A percentile compares a stretch with the other conserved stretches of the same genome.
Evolutionary conservation across 73 alveolate species (phyloP).

Genomic region (Tetrahymena borealis): DNA sequence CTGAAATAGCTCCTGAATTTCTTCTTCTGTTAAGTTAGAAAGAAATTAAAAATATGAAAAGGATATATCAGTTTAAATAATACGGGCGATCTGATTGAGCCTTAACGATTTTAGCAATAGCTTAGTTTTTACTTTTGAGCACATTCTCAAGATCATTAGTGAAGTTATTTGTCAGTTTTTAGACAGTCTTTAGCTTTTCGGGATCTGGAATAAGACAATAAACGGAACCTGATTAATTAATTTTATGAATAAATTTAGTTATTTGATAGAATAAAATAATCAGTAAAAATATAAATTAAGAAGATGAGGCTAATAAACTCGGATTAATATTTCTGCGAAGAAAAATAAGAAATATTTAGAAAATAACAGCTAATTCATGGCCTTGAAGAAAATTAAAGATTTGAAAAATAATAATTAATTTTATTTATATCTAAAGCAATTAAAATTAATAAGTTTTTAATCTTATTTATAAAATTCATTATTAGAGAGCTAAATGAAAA

Average conservation of each 20-base stretch:
- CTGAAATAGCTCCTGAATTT: not conserved
- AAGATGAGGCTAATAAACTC: too few relatives aligned
- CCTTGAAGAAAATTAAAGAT: not conserved
- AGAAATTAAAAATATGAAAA: not conserved
- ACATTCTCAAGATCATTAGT: not conserved
- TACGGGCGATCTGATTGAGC: not conserved
- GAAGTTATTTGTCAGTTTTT: not conserved
- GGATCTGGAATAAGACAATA: not conserved
- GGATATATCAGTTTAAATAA: not conserved
- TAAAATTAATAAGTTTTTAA: not conserved
- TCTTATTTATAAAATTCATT: not conserved
- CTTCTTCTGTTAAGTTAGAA: not conserved
- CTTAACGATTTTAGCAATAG: not conserved
- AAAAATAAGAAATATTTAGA: not conserved
- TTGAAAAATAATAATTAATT: not conserved
- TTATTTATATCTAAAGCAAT: not conserved
- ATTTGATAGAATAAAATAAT: too few relatives aligned
- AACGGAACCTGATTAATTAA: not conserved
- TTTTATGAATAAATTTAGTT: not conserved
- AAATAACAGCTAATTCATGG: not conserved
- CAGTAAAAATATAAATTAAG: too few relatives aligned
- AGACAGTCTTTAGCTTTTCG: not conserved
- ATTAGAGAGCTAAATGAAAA: too few relatives aligned
- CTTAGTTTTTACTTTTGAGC: not conserved
- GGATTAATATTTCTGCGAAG: too few relatives aligned